Evolutionary conservation across 2,329 filamentous ascomycete genomes (phyloP), one percentile per base, ranked within the genome.

Genomic region (Ophiocordyceps camponoti-floridani): DNA sequence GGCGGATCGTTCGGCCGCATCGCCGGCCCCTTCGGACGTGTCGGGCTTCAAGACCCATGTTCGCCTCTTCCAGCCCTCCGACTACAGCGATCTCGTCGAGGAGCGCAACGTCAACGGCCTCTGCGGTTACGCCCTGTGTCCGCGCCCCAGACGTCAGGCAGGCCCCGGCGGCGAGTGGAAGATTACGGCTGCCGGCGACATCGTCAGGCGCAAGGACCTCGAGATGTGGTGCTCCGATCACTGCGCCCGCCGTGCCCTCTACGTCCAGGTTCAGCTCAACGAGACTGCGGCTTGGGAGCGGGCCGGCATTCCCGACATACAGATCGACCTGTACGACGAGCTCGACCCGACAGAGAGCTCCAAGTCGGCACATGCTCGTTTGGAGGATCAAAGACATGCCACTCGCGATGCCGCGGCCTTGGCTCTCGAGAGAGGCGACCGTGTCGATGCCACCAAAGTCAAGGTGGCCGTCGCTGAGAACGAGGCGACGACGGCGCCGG

Each of bases 241-340:
- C 37, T 98, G 91, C 63, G 84, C 84, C 2, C 75, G 77, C 50
- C 73, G 84, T 43, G 87, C 84, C 2, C 68, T 94, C 51, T 94
- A 87, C 60, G 71, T 96, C 53, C 84, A 87, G 56, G 83, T 93
- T 23, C 91, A 98, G 67, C 73, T 96, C 37, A 81, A 75, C 51
- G 83, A 91, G 56, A 80, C 82, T 49, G 85, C 87, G 0, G 84
- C 84, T 0, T 94, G 88, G 86, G 77, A 91, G 61, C 72, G 88
- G 44, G 73, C 73, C 5, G 77, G 73, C 4, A 70, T 71, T 28
- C 64, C 65, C 1, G 67, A 70, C 18, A 69, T 73, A 38, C 58
- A 67, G 40, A 74, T 86, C 49, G 70, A 81, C 33, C 56, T 86
- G 33, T 60, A 82, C 1, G 77, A 85, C 45, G 85, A 93, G 26